These are phyloP conservation scores for Apophysomyces sp. DNA, from an alignment of 371 early-diverging fungal genomes.

Conservation along the genomic window DNA sequence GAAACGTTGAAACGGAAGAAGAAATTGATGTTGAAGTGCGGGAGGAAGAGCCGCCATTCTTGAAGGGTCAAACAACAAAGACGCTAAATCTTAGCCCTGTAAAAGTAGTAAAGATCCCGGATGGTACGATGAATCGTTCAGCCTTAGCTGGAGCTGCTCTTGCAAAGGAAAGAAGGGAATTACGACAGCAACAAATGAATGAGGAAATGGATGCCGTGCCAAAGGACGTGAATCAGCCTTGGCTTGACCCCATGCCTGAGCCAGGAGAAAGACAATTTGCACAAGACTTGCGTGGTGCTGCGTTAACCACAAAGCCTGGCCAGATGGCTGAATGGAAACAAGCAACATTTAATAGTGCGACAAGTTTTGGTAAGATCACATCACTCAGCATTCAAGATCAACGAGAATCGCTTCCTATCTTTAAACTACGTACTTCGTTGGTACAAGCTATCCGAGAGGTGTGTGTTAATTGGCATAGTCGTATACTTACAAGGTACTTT, in stretches of 20 bases:
- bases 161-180: constrained; percentile 93
- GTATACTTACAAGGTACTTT: background rate
- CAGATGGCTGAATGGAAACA: constrained; percentile 94
- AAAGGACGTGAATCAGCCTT: constrained; percentile 84
- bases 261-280: constrained; percentile 88
- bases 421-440: constrained; percentile 75
- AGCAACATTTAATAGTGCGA: constrained; percentile 83
- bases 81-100: constrained; percentile 90
- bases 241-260: constrained; percentile 95
- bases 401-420: constrained; percentile 88
- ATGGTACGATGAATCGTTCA: constrained; percentile 94
- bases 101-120: constrained; percentile 96
- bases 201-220: constrained; percentile 90
- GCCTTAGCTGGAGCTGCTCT: constrained; percentile 90
- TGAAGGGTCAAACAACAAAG: constrained; percentile 89
- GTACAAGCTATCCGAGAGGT: constrained; percentile 79
- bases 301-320: constrained; percentile 56
- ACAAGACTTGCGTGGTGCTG: constrained; percentile 77
- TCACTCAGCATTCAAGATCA: constrained; percentile 89
- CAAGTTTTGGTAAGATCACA: constrained; percentile 92
- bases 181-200: constrained; percentile 83
- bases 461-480: background rate
- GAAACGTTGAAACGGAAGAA: constrained; percentile 86
- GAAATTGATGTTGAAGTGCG: constrained; percentile 95
- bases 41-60: constrained; percentile 94